Conservation (phyloP, 2,329 filamentous ascomycete genomes). For the Aureobasidium sp. region DNA sequence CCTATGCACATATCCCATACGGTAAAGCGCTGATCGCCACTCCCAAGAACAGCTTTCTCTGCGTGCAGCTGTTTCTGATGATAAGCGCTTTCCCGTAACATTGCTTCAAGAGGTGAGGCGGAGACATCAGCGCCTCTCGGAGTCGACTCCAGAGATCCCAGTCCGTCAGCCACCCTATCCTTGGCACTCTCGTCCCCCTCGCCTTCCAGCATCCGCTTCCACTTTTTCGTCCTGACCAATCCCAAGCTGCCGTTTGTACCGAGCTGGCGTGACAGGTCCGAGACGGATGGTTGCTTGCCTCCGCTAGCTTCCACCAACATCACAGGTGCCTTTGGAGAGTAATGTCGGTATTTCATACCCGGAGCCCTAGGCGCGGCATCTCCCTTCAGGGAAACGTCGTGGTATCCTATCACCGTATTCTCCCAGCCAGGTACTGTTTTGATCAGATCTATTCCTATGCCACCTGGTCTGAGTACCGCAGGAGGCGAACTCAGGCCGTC, state of each 20-base stretch:
- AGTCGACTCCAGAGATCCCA: neutral
- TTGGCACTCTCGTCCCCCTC: conserved; percentile 21
- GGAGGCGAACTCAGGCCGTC: conserved; percentile 79
- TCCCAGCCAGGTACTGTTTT: conserved; percentile 72
- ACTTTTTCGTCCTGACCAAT: conserved; percentile 30
- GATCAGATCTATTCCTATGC: conserved; percentile 73
- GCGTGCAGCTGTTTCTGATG: neutral
- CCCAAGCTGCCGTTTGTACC: conserved; percentile 27
- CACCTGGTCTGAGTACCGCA: conserved; percentile 74
- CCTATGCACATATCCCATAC: conserved; percentile 68
- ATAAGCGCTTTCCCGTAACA: conserved; percentile 6
- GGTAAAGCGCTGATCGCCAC: conserved; percentile 13
- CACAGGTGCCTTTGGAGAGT: conserved; percentile 82
- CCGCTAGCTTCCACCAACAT: conserved; percentile 62
- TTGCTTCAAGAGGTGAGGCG: neutral
- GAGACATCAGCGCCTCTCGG: neutral
- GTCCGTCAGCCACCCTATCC: conserved; percentile 5
- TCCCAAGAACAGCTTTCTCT: neutral
- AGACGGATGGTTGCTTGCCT: conserved; percentile 19
- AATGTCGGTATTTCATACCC: conserved; percentile 99
- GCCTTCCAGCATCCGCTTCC: conserved; percentile 19
- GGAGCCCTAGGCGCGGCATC: conserved; percentile 69
- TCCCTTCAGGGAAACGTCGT: conserved; percentile 57
- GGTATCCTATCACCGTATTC: conserved; percentile 65
- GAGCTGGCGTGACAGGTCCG: conserved; percentile 24